Base-by-base conservation (phyloP, 2,329 filamentous ascomycete genomes). In the Tolypocladium ophioglossoides region DNA sequence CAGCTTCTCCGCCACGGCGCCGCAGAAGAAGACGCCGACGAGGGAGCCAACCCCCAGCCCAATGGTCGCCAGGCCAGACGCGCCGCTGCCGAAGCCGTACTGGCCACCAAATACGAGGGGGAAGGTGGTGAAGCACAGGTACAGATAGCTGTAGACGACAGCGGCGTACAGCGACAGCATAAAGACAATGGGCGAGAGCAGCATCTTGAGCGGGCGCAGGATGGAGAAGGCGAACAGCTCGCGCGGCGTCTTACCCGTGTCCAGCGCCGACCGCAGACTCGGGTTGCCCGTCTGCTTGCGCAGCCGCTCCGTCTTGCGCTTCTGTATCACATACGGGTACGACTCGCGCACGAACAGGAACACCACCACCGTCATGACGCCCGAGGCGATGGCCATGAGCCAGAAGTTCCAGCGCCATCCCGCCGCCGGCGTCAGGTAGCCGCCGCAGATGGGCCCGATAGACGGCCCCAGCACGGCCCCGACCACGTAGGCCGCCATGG, bases 401-500 rank as follows among this genome's bases (percentile, higher is more conserved):
- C 65, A 68, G 37, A 67, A 68, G 1, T 64, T 58, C 77, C 78
- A 81, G 18, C 78, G 70, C 78, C 78, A 82, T 8, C 76, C 72
- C 3, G 69, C 62, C 35, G 66, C 62, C 50, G 67, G 60, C 3
- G 70, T 67, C 27, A 78, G 61, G 14, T 71, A 74, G 0, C 74
- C 72, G 6, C 72, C 75, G 0, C 72, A 70, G 54, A 78, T 72
- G 0, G 77, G 76, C 0, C 75, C 82, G 22, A 84, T 55, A 1
- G 74, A 73, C 0, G 82, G 81, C 0, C 82, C 82, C 1, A 79
- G 72, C 2, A 85, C 74, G 0, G 85, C 80, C 0, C 82, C 78
- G 70, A 85, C 75, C 1, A 82, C 79, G 66, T 85, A 87, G 1
- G 78, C 75, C 0, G 84, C 79, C 68, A 87, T 82, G 2, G 84